Percentiles rank a stretch among this genome's conserved stretches.
Evolutionary conservation across 1,284 basidiomycete genomes (phyloP).

Genomic region (Macrocystidia cucumis): DNA sequence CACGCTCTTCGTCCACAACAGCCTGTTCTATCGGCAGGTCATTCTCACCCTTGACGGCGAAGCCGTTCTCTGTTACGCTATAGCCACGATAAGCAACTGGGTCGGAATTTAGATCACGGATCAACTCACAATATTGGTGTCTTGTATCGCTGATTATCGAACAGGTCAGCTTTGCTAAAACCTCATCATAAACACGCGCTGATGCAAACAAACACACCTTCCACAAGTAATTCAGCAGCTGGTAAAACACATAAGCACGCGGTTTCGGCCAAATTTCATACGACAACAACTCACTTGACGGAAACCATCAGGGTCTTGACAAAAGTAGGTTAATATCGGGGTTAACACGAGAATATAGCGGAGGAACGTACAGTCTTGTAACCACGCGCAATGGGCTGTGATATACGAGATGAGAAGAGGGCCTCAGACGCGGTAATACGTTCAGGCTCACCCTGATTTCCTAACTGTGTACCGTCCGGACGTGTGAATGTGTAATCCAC

Average conservation of each 20-base stretch:
- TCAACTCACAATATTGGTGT: slow-evolving; percentile 55
- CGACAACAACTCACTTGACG: slow-evolving; percentile 39
- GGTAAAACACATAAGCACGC: not conserved
- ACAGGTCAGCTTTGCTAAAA: too few relatives aligned
- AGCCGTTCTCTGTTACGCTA: slow-evolving; percentile 69
- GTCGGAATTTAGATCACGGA: not conserved
- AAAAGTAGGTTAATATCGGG: slow-evolving; percentile 6
- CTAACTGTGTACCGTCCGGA: slow-evolving; percentile 61
- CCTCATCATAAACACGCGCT: slow-evolving; percentile 3
- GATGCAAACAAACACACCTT: slow-evolving; percentile 34
- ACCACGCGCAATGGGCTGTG: slow-evolving; percentile 52
- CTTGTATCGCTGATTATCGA: slow-evolving; percentile 20
- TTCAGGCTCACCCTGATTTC: slow-evolving; percentile 54
- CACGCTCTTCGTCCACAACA: slow-evolving; percentile 55
- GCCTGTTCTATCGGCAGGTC: slow-evolving; percentile 45
- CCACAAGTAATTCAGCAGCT: slow-evolving; percentile 66
- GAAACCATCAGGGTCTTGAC: slow-evolving; percentile 53
- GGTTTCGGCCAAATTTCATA: slow-evolving; percentile 1
- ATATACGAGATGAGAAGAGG: slow-evolving; percentile 3
- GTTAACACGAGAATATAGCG: slow-evolving; percentile 5
- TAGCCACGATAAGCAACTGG: not conserved
- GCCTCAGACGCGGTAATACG: too few relatives aligned
- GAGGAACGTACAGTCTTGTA: slow-evolving; percentile 46
- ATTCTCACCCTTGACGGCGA: slow-evolving; percentile 64
- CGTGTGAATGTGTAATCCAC: slow-evolving; percentile 54